Base-by-base conservation (phyloP, 768 basidiomycete species). In the Dacryopinax primogenitus region DNA sequence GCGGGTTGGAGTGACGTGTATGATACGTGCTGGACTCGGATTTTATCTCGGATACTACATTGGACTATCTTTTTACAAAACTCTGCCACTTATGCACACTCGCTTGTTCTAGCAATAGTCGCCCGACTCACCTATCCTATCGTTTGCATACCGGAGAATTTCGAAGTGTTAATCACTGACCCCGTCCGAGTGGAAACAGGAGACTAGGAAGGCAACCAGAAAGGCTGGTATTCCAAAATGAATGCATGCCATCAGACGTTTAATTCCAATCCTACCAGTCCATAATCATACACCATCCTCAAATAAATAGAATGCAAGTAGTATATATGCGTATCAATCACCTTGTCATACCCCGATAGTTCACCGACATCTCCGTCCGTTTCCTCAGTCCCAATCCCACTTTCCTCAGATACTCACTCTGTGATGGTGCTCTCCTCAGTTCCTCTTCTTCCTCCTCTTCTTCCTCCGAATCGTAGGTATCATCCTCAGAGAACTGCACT, bases 31-130 rank as follows among this genome's bases (percentile, higher is more conserved):
- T 18, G 7, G 41, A 15, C 16, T 44, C 18, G 41, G 18, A 44
- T 44, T 44, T 44, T 15, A 15, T 18, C 23, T 18, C 18, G 41
- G 41, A 44, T 44, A 44, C 41, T 44, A 18, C 41, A 44, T 18
- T 18, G 41, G 39, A 64, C 63, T 45, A 23, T 64, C 63, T 23
- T 64, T 35, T 36, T 33, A 44, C 36, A 45, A 32, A 32, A 33
- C 37, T 37, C 0, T 45, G 33, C 62, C 15, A 12, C 63, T 44
- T 18, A 23, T 44, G 41, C 41, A 44, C 41, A 44, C 41, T 44
- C 41, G 18, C 23, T 44, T 18, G 7, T 44, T 6, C 23, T 18
- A 44, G 41, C 18, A 44, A 44, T 44, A 18, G 41, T n/a, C n/a
- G n/a, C n/a, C n/a, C n/a, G n/a, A n/a, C n/a, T n/a, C n/a, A n/a